Evolutionary conservation across 2,329 filamentous ascomycete genomes (phyloP).

Genomic region (Sclerotinia glacialis): DNA sequence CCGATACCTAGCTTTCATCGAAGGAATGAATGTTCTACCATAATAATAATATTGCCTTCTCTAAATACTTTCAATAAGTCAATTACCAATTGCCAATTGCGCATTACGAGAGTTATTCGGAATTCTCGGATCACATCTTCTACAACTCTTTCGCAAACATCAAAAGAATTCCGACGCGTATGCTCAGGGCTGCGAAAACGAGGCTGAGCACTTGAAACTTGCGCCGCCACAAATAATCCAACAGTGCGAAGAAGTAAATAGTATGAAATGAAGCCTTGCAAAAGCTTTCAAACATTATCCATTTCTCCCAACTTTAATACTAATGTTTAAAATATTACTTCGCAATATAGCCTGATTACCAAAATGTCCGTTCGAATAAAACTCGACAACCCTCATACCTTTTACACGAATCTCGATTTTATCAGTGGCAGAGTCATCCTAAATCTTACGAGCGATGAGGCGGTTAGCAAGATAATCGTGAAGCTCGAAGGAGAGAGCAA

Average conservation of each 20-base stretch:
- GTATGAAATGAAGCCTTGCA: background rate
- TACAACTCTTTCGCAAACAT: background rate
- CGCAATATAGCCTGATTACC: background rate
- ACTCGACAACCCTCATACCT: conserved; percentile 64
- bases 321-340: background rate
- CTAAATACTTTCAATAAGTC: too few species aligned
- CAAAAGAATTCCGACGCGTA: background rate
- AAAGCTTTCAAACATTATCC: conserved; percentile 7
- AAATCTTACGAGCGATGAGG: conserved; percentile 61
- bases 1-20: background rate
- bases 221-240: conserved; percentile 12
- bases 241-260: background rate
- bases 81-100: too few species aligned
- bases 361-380: conserved; percentile 65
- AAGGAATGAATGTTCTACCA: background rate
- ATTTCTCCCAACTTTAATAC: background rate
- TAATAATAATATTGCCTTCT: too few species aligned
- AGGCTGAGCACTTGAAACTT: conserved; percentile 20
- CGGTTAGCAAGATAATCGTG: conserved; percentile 70
- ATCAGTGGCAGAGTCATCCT: conserved; percentile 62
- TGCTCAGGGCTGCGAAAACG: conserved; percentile 5
- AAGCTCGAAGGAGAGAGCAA: conserved; percentile 80
- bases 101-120: background rate
- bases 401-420: conserved; percentile 77
- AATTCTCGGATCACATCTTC: conserved; percentile 1